Evolutionary conservation across 495 filamentous ascomycete genomes (phyloP), one percentile per base, ranked within the genome.

Genomic region (Pyronema omphalodes): DNA sequence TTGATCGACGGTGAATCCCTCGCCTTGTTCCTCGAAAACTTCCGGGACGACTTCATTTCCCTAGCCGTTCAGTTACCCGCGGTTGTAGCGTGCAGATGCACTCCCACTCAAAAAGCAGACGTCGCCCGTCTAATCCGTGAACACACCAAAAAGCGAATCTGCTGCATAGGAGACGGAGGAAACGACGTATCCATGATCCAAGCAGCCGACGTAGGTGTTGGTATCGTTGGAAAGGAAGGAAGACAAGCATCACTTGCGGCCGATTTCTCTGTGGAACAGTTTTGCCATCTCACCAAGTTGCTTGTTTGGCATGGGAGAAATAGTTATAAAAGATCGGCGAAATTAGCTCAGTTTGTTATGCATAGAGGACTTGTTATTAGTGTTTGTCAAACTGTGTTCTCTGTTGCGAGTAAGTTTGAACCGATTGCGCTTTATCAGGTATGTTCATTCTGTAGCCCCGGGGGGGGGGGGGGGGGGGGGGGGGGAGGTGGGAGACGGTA

Each of bases 181-280:
- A 99, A 99, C 70, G 93, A 99, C 67, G 93, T 99, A 33, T 88
- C 82, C 50, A 99, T 99, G 93, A 99, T 99, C 60, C 89, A 94
- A 70, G 88, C 91, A 6, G 93, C 93, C 0, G 93, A 96, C 61
- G 87, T 99, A 0, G 93, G 93, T 40, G 87, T 99, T 54, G 93
- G 93, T 35, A 96, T 99, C 56, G 93, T 95, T 8, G 93, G 93
- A 44, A 96, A 96, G 69, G 93, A 99, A 69, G 93, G 93, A 14
- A 80, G 85, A 11, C 93, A 99, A 69, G 93, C 93, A 17, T 86
- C 80, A 56, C 76, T 99, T 1, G 93, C 93, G 0, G 93, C 93
- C 2, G 93, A 99, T 63, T 96, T 99, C 68, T 88, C 82, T 44
- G 89, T 96, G 64, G 81, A 83, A 50, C 86, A 93, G 61, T 99